These are phyloP conservation scores for Wickerhamomyces queroliae DNA, from an alignment of 805 yeast genomes.

Conservation along the genomic window DNA sequence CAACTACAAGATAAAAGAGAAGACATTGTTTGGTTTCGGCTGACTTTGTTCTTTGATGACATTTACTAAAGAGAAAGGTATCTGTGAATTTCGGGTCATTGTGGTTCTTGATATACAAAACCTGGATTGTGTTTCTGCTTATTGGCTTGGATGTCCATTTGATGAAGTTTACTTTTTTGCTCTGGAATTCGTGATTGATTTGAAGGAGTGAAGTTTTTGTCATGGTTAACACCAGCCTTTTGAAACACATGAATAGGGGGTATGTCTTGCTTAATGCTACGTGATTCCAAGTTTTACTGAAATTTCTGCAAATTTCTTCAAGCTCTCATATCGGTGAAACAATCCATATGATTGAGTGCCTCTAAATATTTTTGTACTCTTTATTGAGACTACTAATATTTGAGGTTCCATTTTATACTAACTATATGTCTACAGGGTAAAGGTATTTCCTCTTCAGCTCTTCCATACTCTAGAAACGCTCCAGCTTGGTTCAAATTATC, in stretches of 20 bases:
- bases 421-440: slow-evolving; percentile 67
- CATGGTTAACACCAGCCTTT: too few relatives aligned
- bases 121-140: not conserved
- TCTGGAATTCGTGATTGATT: too few relatives aligned
- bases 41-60: not conserved
- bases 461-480: slow-evolving; percentile 98
- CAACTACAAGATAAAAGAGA: not conserved
- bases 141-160: not conserved
- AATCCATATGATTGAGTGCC: not conserved
- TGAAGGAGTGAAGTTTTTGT: too few relatives aligned
- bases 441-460: slow-evolving; percentile 98
- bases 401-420: slow-evolving; percentile 29
- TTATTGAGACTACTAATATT: too few relatives aligned
- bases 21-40: not conserved
- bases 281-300: slow-evolving; percentile 43
- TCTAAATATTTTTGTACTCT: not conserved
- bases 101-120: slow-evolving; percentile 12
- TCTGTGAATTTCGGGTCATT: slow-evolving; percentile 23
- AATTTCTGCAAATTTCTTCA: slow-evolving; percentile 5
- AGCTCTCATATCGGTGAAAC: slow-evolving; percentile 1
- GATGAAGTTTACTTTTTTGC: not conserved
- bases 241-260: too few relatives aligned
- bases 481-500: slow-evolving; percentile 99
- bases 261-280: slow-evolving; percentile 28
- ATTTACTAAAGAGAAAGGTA: slow-evolving; percentile 11